phyloP scores from a whole-genome alignment of 768 basidiomycete species.

The Lyophyllum semitale region DNA sequence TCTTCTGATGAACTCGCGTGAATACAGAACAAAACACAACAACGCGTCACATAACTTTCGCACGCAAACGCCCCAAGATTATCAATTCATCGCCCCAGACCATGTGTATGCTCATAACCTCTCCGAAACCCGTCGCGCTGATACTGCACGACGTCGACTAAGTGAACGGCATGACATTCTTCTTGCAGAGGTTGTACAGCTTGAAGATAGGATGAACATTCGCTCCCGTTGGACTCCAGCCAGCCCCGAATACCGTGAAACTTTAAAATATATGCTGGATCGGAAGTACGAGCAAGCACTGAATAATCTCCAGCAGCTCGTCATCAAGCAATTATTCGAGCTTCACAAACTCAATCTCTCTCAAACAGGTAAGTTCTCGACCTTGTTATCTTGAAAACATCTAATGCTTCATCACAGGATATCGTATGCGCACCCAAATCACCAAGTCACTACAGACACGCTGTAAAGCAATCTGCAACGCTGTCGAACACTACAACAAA shows the following conservation, averaged over 20 bases:
- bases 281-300: slow-evolving; percentile 29
- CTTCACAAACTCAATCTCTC: slow-evolving; percentile 37
- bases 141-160: slow-evolving; percentile 23
- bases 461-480: slow-evolving; percentile 4
- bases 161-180: slow-evolving; percentile 16
- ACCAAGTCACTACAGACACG: slow-evolving; percentile 7
- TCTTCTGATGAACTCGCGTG: not conserved
- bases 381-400: no score
- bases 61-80: slow-evolving; percentile 14
- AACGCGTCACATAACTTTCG: slow-evolving; percentile 10
- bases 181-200: slow-evolving; percentile 21
- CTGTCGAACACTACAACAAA: not conserved
- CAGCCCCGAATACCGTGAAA: slow-evolving; percentile 23
- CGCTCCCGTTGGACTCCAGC: slow-evolving; percentile 29
- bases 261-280: slow-evolving; percentile 14
- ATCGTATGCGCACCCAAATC: not conserved
- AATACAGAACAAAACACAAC: slow-evolving; percentile 14
- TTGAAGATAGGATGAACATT: no score
- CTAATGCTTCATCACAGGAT: not conserved
- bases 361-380: slow-evolving; percentile 26
- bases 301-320: slow-evolving; percentile 32
- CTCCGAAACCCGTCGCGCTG: slow-evolving; percentile 21
- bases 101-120: slow-evolving; percentile 13
- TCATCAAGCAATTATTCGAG: slow-evolving; percentile 37
- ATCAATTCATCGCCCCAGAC: slow-evolving; percentile 8